These are phyloP conservation scores for Sextonia rubra DNA, from an alignment of 164 flowering plant species.

Conservation along the genomic window DNA sequence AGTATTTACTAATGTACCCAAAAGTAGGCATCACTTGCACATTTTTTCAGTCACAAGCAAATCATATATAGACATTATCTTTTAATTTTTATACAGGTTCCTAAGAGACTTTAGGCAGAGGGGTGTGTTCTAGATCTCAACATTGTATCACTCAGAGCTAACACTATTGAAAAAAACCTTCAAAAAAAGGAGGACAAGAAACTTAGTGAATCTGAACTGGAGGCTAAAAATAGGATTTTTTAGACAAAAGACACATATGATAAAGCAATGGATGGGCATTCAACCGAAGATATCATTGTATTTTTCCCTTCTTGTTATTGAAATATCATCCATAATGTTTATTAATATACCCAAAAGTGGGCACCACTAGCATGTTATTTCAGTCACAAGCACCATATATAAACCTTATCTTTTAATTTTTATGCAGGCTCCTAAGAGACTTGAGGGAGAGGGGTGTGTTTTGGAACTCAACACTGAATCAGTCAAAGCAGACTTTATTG, in stretches of 20 bases:
- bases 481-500: neutral
- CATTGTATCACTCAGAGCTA: neutral
- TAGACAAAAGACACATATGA: too few species aligned
- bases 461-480: neutral
- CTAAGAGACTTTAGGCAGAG: neutral
- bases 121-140: neutral
- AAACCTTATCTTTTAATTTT: too few species aligned
- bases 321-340: neutral
- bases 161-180: neutral
- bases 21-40: too few species aligned
- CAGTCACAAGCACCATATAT: too few species aligned
- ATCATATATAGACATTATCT: neutral
- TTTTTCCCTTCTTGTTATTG: too few species aligned
- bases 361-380: too few species aligned
- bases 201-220: neutral
- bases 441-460: neutral
- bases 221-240: too few species aligned
- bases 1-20: neutral
- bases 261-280: too few species aligned
- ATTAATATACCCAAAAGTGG: too few species aligned
- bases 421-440: too few species aligned
- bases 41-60: neutral
- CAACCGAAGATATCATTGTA: too few species aligned
- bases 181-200: neutral
- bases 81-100: neutral